Conservation (phyloP, 2,329 filamentous ascomycete genomes). For the Fragosphaeria purpurea region DNA sequence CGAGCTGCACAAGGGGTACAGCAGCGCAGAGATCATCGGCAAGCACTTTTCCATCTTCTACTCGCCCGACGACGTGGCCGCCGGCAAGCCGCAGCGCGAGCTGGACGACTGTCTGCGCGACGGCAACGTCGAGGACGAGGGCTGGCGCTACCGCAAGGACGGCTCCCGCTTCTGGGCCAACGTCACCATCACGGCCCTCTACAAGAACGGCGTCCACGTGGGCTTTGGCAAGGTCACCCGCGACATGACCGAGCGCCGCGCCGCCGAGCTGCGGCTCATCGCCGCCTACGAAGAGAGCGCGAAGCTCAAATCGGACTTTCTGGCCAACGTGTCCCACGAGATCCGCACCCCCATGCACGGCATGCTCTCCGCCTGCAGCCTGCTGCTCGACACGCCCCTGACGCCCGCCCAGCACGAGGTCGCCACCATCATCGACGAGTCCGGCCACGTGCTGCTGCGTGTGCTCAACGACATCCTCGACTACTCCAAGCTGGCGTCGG, state of each 20-base stretch:
- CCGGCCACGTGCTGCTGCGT: conserved; percentile 46
- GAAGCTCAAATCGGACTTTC: conserved; percentile 51
- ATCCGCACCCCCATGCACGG: conserved; percentile 57
- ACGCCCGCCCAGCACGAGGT: conserved; percentile 45
- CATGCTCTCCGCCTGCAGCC: conserved; percentile 47
- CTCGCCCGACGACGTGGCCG: conserved; percentile 36
- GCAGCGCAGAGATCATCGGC: conserved; percentile 42
- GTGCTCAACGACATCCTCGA: conserved; percentile 60
- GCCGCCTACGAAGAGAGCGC: conserved; percentile 51
- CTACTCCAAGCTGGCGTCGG: conserved; percentile 52
- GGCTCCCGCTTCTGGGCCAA: conserved; percentile 52
- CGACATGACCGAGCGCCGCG: conserved; percentile 45
- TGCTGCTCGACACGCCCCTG: conserved; percentile 45
- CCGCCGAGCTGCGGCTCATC: conserved; percentile 43
- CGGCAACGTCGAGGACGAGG: conserved; percentile 47
- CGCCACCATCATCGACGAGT: conserved; percentile 48
- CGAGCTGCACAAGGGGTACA: conserved; percentile 45
- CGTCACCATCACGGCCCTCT: conserved; percentile 47
- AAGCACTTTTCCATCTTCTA: conserved; percentile 51
- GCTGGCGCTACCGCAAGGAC: conserved; percentile 49
- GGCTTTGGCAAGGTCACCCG: conserved; percentile 51
- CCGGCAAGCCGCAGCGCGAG: conserved; percentile 40
- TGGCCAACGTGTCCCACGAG: conserved; percentile 56
- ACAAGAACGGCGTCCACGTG: conserved; percentile 39
- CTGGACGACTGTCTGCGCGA: conserved; percentile 42